Evolutionary conservation across 257 asterid genomes (phyloP).

Genomic region (Petunia secreta): DNA sequence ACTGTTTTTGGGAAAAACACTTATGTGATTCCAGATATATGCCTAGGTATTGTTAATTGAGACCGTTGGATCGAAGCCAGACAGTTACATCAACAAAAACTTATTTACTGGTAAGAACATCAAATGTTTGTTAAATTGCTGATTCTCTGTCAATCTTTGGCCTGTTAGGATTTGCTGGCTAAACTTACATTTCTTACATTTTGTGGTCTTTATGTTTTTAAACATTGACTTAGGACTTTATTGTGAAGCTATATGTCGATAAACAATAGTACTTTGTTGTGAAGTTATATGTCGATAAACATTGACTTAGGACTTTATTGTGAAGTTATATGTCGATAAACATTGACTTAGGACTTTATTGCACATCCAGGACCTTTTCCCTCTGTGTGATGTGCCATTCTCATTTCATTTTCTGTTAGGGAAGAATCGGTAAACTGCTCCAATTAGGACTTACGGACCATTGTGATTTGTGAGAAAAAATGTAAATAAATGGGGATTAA

Average conservation of each 20-base stretch:
- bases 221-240: background rate
- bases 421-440: background rate
- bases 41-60: background rate
- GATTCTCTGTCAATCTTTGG: background rate
- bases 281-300: background rate
- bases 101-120: background rate
- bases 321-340: background rate
- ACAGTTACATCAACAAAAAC: background rate
- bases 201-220: background rate
- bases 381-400: background rate
- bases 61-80: background rate
- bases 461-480: no score
- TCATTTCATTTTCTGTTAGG: background rate
- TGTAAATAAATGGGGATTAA: background rate
- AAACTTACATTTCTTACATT: background rate
- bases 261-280: background rate
- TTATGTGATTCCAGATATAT: background rate
- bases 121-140: background rate
- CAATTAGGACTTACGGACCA: background rate
- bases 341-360: background rate
- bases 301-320: background rate
- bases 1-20: background rate
- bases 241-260: background rate
- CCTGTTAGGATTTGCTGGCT: background rate
- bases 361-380: background rate